Conservation (phyloP, 1,284 basidiomycete genomes). For the Leccinum griseonigrum region DNA sequence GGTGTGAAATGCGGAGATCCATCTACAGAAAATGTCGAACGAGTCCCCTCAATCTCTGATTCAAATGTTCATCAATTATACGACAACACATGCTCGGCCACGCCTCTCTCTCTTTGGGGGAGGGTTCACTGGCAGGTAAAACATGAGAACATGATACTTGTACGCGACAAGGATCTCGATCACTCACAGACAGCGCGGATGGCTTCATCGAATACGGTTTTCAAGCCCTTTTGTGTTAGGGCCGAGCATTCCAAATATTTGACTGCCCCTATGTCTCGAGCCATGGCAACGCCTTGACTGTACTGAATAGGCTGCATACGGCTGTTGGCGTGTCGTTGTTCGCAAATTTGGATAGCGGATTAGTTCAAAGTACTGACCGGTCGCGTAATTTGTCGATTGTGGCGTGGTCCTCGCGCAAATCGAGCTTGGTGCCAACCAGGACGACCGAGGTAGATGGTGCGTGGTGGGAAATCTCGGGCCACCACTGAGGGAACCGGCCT, state of each 20-base stretch:
- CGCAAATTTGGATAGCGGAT: background rate
- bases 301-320: slow-evolving; percentile 95
- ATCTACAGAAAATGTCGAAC: slow-evolving; percentile 26
- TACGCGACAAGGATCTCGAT: slow-evolving; percentile 8
- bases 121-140: slow-evolving; percentile 62
- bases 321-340: slow-evolving; percentile 40
- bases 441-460: slow-evolving; percentile 94
- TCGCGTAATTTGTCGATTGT: slow-evolving; percentile 93
- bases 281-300: slow-evolving; percentile 87
- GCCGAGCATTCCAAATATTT: slow-evolving; percentile 98
- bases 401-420: slow-evolving; percentile 91
- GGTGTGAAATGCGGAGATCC: slow-evolving; percentile 47
- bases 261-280: slow-evolving; percentile 91
- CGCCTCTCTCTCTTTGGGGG: slow-evolving; percentile 56
- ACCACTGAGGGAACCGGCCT: slow-evolving; percentile 65
- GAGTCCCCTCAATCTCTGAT: slow-evolving; percentile 18
- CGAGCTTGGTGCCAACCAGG: slow-evolving; percentile 96
- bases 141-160: slow-evolving; percentile 7
- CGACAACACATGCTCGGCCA: slow-evolving; percentile 64
- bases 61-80: slow-evolving; percentile 42
- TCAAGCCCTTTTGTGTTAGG: slow-evolving; percentile 95
- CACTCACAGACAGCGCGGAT: slow-evolving; percentile 88
- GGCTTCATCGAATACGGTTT: slow-evolving; percentile 96
- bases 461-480: slow-evolving; percentile 95
- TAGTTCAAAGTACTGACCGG: slow-evolving; percentile 47